Evolutionary conservation across 768 basidiomycete species (phyloP).

Genomic region (Neoboletus brunneissimus): DNA sequence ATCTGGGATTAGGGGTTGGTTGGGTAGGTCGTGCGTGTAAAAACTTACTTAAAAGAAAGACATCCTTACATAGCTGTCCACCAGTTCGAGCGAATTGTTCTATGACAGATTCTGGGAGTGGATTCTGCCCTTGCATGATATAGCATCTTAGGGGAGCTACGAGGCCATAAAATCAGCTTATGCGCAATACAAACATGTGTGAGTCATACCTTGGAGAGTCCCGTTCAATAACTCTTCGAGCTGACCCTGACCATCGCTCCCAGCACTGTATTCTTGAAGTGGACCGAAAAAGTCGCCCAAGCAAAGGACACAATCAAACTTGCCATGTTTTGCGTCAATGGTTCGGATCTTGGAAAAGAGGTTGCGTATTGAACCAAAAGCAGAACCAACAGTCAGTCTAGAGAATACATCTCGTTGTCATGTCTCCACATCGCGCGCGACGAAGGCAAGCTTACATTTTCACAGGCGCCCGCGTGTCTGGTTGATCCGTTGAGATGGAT

Average conservation of each 20-base stretch:
- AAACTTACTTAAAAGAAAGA: slow-evolving; percentile 80
- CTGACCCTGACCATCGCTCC: slow-evolving; percentile 45
- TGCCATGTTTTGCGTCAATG: slow-evolving; percentile 90
- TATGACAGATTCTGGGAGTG: slow-evolving; percentile 69
- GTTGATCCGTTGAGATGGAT: slow-evolving; percentile 15
- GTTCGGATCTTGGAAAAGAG: slow-evolving; percentile 77
- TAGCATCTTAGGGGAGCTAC: slow-evolving; percentile 88
- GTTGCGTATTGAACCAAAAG: slow-evolving; percentile 67
- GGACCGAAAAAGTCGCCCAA: slow-evolving; percentile 84
- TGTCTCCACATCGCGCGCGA: not conserved
- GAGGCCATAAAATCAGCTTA: slow-evolving; percentile 14
- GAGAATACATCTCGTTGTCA: not conserved
- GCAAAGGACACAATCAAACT: slow-evolving; percentile 82
- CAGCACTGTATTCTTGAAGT: slow-evolving; percentile 32
- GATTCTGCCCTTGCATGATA: slow-evolving; percentile 83
- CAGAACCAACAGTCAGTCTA: slow-evolving; percentile 79
- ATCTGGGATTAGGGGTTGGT: slow-evolving; percentile 6
- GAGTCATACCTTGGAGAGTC: slow-evolving; percentile 55
- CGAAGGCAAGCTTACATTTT: slow-evolving; percentile 31
- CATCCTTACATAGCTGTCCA: slow-evolving; percentile 77
- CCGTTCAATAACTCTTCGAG: slow-evolving; percentile 63
- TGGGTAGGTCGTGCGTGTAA: not conserved
- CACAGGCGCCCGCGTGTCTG: slow-evolving; percentile 14
- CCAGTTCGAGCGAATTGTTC: slow-evolving; percentile 72
- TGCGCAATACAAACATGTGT: not conserved